Evolutionary conservation across 2,329 filamentous ascomycete genomes (phyloP).

Genomic region (Lachnellula occidentalis): DNA sequence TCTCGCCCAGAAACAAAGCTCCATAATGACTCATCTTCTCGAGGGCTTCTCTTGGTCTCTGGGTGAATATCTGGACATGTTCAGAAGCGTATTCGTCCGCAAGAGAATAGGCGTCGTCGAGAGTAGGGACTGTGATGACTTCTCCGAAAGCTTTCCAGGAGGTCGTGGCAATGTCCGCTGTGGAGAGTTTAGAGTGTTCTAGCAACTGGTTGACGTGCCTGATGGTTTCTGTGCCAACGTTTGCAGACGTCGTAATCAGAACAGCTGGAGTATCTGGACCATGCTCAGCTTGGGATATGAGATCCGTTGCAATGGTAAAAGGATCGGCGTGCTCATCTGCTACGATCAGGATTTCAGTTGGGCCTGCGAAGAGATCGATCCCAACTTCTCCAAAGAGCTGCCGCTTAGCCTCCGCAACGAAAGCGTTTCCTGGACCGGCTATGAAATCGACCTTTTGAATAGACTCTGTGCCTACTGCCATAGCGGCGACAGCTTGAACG

Average conservation of each 20-base stretch:
- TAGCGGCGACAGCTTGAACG: slow-evolving; percentile 47
- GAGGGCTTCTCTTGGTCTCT: slow-evolving; percentile 41
- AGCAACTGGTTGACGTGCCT: slow-evolving; percentile 35
- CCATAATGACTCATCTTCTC: slow-evolving; percentile 48
- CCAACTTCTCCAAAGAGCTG: slow-evolving; percentile 49
- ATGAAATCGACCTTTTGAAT: slow-evolving; percentile 46
- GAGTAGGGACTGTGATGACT: slow-evolving; percentile 37
- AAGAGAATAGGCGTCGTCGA: slow-evolving; percentile 39
- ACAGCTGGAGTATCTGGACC: slow-evolving; percentile 47
- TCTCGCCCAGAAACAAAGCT: slow-evolving; percentile 45
- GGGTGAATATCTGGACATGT: slow-evolving; percentile 47
- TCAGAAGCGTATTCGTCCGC: slow-evolving; percentile 45
- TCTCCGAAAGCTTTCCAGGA: slow-evolving; percentile 44
- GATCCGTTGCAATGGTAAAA: slow-evolving; percentile 40
- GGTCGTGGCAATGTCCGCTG: slow-evolving; percentile 37
- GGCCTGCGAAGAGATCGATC: slow-evolving; percentile 49
- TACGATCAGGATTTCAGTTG: slow-evolving; percentile 47
- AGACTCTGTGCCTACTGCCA: slow-evolving; percentile 45
- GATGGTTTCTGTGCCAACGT: slow-evolving; percentile 36
- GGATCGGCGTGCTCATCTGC: slow-evolving; percentile 43
- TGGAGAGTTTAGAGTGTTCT: slow-evolving; percentile 33
- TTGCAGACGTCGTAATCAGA: slow-evolving; percentile 42
- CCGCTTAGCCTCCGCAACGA: slow-evolving; percentile 49
- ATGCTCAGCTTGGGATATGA: slow-evolving; percentile 46
- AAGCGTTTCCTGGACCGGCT: slow-evolving; percentile 49